Evolutionary conservation across 2,329 filamentous ascomycete genomes (phyloP).

Genomic region (Colletotrichum agaves): DNA sequence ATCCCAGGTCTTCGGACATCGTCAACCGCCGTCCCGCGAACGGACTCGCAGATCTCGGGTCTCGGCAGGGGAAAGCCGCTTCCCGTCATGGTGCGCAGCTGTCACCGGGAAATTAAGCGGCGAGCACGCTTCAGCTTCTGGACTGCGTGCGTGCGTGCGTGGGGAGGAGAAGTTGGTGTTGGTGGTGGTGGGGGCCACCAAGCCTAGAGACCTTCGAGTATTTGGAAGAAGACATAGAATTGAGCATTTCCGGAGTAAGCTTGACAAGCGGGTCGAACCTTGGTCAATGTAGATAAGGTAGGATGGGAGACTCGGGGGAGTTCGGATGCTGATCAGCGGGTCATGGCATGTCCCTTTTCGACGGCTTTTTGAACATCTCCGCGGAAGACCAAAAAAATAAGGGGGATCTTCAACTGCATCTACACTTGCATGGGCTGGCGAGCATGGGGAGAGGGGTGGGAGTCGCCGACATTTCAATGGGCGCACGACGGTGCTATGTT

Average conservation of each 20-base stretch:
- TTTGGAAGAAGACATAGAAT: background rate
- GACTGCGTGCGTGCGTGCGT: background rate
- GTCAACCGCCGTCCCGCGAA: slow-evolving; percentile 1
- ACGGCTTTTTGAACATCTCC: slow-evolving; percentile 21
- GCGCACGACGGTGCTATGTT: too few species aligned
- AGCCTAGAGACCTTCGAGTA: too few species aligned
- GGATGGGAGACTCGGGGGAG: background rate
- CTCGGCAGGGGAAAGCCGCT: slow-evolving; percentile 19
- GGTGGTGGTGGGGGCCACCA: background rate
- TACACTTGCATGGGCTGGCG: background rate
- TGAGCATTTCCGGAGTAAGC: slow-evolving; percentile 29
- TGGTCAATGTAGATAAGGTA: background rate
- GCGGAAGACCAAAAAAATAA: background rate
- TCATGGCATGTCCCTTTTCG: background rate
- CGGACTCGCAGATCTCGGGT: slow-evolving; percentile 14
- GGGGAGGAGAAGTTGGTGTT: too few species aligned
- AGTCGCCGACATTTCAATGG: background rate
- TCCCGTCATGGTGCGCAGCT: slow-evolving; percentile 3
- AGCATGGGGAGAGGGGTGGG: background rate
- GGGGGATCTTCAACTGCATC: background rate
- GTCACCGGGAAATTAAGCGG: too few species aligned
- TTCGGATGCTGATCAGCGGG: slow-evolving; percentile 18
- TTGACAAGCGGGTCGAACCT: slow-evolving; percentile 18
- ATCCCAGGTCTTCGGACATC: background rate
- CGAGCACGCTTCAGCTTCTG: too few species aligned